phyloP scores from a whole-genome alignment of 768 basidiomycete genomes.

The Mycena indigotica region DNA sequence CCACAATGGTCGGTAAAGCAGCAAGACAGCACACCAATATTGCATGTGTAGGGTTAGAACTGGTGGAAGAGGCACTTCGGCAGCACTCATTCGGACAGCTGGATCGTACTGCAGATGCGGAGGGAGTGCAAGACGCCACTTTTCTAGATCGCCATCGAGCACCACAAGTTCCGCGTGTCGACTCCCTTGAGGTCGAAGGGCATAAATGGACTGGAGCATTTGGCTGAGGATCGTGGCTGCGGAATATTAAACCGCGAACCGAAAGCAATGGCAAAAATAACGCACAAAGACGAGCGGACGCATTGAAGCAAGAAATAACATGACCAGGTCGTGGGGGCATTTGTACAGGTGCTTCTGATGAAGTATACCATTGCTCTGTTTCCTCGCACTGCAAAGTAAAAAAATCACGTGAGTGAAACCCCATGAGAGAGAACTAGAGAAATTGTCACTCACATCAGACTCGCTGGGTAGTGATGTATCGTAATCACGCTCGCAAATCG shows the following conservation, averaged over 20 bases:
- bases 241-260: constrained; percentile 12
- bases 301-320: constrained; percentile 75
- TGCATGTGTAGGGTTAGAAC: constrained; percentile 80
- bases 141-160: constrained; percentile 66
- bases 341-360: constrained; percentile 29
- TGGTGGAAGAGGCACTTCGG: constrained; percentile 54
- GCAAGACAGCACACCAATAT: constrained; percentile 78
- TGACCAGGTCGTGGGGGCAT: constrained; percentile 44
- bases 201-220: constrained; percentile 73
- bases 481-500: constrained; percentile 75
- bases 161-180: constrained; percentile 59
- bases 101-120: constrained; percentile 68
- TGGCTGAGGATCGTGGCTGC: constrained; percentile 68
- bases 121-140: constrained; percentile 74
- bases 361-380: constrained; percentile 51
- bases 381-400: constrained; percentile 70
- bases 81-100: constrained; percentile 17
- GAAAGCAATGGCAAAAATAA: constrained; percentile 13
- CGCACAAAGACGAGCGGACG: constrained; percentile 72
- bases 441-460: constrained; percentile 49
- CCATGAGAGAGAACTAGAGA: neutral
- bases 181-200: constrained; percentile 56
- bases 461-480: constrained; percentile 69
- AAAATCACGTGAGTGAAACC: constrained; percentile 5
- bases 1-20: constrained; percentile 81